phyloP scores from a whole-genome alignment of 106 monocot species.

The Dactylorhiza incarnata region DNA sequence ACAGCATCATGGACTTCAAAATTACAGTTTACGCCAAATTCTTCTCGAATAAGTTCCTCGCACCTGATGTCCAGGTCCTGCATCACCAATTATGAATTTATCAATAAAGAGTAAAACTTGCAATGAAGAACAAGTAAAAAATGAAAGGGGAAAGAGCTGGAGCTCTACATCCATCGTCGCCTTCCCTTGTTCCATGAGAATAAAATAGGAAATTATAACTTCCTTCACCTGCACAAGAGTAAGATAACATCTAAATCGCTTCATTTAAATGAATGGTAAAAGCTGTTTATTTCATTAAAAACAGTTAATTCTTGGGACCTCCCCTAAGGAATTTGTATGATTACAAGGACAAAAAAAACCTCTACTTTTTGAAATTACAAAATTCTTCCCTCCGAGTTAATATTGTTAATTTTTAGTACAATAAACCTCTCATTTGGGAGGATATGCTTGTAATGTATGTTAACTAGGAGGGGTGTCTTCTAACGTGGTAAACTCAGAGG shows the following conservation, averaged over 20 bases:
- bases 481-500: background rate
- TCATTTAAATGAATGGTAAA: background rate
- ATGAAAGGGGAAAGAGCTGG: background rate
- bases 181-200: slow-evolving; percentile 89
- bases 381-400: no score
- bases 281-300: background rate
- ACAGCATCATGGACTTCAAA: slow-evolving; percentile 92
- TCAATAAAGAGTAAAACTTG: background rate
- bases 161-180: slow-evolving; percentile 60
- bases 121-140: background rate
- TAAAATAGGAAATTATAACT: slow-evolving; percentile 85
- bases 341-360: no score
- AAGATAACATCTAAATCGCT: background rate
- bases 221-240: slow-evolving; percentile 67
- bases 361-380: no score
- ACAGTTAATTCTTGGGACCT: no score
- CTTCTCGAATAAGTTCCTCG: slow-evolving; percentile 83
- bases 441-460: no score
- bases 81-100: slow-evolving; percentile 7
- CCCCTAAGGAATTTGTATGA: no score
- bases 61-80: slow-evolving; percentile 83
- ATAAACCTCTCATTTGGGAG: no score
- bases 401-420: no score
- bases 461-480: no score
- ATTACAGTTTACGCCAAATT: slow-evolving; percentile 68